Evolutionary conservation across 345 rosid genomes (phyloP), one percentile per base, ranked within the genome.

Genomic region (Salix viminalis): DNA sequence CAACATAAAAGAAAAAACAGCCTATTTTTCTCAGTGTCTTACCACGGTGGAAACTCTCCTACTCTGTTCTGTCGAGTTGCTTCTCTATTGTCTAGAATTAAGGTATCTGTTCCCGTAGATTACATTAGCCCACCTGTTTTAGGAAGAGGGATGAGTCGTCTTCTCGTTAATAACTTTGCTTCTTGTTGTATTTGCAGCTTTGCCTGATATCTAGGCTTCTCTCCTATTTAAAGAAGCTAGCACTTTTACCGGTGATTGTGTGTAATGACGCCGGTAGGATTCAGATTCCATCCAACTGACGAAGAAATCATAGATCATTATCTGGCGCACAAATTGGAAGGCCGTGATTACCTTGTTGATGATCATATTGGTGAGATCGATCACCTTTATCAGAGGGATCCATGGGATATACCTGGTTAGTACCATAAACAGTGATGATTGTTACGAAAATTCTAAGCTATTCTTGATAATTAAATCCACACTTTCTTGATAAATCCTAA

Each of bases 351-450:
- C 44, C 60, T 54, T 1, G 81, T 75, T 44, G 66, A 48, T 56
- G 5, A 58, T 15, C 15, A 24, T 34, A 50, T 81, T 13, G 15
- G 42, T 26, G 80, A 69, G 65, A 21, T 76, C 15, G 73, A 78
- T 69, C 69, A 78, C 65, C 72, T 78, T 19, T 64, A 71, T 76
- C 46, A 30, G 2, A 67, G 12, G 48, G 83, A 85, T 1, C 90
- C 90, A 1, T 18, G 46, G 28, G 75, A 36, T 0, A 72, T 89
- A 67, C 90, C 85, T 58, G 67, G 90, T 87, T 72, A 79, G 85
- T 67, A 39, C 6, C 1, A 24, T 7, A 23, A 65, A 15, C 28
- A 42, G 5, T n/a, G 2, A 56, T 56, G 62, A 9, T 56, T n/a
- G 9, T 56, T 56, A 56, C 62, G 10, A n/a, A 1, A 21, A n/a